phyloP scores from a whole-genome alignment of 2,329 filamentous ascomycete genomes.

The Emericellopsis atlantica region DNA sequence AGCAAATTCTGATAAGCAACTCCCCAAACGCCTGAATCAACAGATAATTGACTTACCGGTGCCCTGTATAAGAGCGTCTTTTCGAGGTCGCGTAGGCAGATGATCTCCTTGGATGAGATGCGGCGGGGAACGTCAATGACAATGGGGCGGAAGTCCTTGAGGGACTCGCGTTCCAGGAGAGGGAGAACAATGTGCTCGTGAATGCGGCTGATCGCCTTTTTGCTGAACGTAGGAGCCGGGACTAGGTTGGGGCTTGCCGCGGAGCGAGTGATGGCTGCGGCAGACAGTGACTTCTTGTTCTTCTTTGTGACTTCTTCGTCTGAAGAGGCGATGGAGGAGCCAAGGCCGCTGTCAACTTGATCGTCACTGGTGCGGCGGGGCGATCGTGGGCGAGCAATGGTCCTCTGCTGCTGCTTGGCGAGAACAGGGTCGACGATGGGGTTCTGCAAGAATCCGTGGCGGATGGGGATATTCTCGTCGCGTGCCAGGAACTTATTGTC shows the following conservation, averaged over 20 bases:
- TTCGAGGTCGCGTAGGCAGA: conserved; percentile 85
- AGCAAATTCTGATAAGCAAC: conserved; percentile 57
- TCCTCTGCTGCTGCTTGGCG: conserved; percentile 29
- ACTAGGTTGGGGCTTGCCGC: conserved; percentile 32
- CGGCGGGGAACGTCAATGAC: conserved; percentile 66
- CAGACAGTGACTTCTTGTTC: conserved; percentile 23
- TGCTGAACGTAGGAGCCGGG: conserved; percentile 49
- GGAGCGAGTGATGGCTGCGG: conserved; percentile 50
- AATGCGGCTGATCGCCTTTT: conserved; percentile 63
- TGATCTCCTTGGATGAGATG: conserved; percentile 75
- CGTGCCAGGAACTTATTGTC: conserved; percentile 19
- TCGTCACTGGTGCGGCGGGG: conserved; percentile 51
- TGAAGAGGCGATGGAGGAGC: conserved; percentile 59
- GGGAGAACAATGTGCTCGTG: conserved; percentile 68
- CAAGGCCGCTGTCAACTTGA: conserved; percentile 78
- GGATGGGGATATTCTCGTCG: conserved; percentile 47
- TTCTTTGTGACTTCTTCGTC: conserved; percentile 17
- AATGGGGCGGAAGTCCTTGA: conserved; percentile 72
- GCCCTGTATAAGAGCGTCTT: conserved; percentile 86
- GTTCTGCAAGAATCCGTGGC: conserved; percentile 44
- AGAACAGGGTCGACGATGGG: conserved; percentile 38
- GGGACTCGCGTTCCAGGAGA: conserved; percentile 56
- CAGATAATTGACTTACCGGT: conserved; percentile 68
- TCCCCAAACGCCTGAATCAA: conserved; percentile 44
- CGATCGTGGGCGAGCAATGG: conserved; percentile 38